Evolutionary conservation across 2,329 filamentous ascomycete genomes (phyloP).

Genomic region (Myriangium duriaei): DNA sequence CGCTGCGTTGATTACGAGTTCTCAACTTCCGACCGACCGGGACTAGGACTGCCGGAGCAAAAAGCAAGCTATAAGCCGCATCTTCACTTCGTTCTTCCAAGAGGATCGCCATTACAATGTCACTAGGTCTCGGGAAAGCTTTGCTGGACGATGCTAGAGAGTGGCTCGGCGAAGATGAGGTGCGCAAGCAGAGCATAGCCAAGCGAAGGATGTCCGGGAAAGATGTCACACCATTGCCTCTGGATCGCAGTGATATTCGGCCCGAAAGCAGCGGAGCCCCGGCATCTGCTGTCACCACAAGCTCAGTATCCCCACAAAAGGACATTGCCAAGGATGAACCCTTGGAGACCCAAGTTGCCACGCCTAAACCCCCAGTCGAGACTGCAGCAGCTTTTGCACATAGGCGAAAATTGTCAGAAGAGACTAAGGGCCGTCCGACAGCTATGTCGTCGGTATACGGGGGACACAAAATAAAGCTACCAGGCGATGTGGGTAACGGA

Average conservation of each 20-base stretch:
- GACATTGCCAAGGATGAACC: conserved; percentile 4
- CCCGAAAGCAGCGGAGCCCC: neutral
- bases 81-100: too few relatives aligned
- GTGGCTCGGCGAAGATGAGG: conserved; percentile 13
- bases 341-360: conserved; percentile 1
- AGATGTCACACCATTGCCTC: neutral
- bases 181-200: conserved; percentile 5
- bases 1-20: too few relatives aligned
- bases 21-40: too few relatives aligned
- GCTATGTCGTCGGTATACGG: conserved; percentile 22
- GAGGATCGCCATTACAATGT: too few relatives aligned
- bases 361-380: conserved; percentile 2
- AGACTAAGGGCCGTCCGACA: conserved; percentile 5
- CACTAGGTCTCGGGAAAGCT: conserved; percentile 7
- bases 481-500: conserved; percentile 25
- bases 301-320: conserved; percentile 1
- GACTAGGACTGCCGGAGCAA: too few relatives aligned
- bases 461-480: conserved; percentile 19
- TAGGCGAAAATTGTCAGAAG: conserved; percentile 5
- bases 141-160: conserved; percentile 8
- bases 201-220: conserved; percentile 2
- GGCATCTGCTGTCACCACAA: conserved; percentile 1
- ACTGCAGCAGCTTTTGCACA: conserved; percentile 7
- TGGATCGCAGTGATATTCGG: neutral
- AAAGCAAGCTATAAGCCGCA: too few relatives aligned